Evolutionary conservation across 768 basidiomycete genomes (phyloP).

Genomic region (Mrakia blollopis): DNA sequence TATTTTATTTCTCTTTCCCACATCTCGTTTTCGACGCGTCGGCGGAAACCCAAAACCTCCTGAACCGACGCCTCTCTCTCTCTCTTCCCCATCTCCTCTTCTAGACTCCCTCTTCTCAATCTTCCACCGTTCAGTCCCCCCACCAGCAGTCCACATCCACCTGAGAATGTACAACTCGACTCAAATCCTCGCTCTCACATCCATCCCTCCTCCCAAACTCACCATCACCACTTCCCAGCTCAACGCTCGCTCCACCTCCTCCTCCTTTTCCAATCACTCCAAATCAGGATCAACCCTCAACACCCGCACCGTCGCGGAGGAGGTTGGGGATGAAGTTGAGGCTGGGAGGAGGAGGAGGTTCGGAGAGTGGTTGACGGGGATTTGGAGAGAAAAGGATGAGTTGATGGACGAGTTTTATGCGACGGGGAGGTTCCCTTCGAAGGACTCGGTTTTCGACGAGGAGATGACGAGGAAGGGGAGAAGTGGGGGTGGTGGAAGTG

Average conservation of each 20-base stretch:
- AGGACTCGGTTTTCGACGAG: slow-evolving; percentile 20
- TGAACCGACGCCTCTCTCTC: no score
- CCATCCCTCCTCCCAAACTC: not conserved
- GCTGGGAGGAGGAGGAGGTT: slow-evolving; percentile 49
- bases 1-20: no score
- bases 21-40: no score
- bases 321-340: slow-evolving; percentile 55
- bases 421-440: slow-evolving; percentile 51
- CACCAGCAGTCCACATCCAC: slow-evolving; percentile 82
- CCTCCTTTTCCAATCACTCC: slow-evolving; percentile 26
- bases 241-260: no score
- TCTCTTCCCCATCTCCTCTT: no score
- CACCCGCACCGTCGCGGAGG: slow-evolving; percentile 29
- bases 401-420: slow-evolving; percentile 64
- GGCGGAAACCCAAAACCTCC: no score
- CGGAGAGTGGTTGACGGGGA: slow-evolving; percentile 70
- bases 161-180: slow-evolving; percentile 62
- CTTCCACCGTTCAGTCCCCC: slow-evolving; percentile 71
- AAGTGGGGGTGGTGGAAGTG: not conserved
- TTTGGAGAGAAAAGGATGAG: slow-evolving; percentile 83
- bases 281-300: no score
- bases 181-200: not conserved
- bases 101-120: slow-evolving; percentile 74
- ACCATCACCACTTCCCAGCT: not conserved
- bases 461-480: not conserved